phyloP scores from a whole-genome alignment of 208 protist species.

The Trypanosoma congolense region DNA sequence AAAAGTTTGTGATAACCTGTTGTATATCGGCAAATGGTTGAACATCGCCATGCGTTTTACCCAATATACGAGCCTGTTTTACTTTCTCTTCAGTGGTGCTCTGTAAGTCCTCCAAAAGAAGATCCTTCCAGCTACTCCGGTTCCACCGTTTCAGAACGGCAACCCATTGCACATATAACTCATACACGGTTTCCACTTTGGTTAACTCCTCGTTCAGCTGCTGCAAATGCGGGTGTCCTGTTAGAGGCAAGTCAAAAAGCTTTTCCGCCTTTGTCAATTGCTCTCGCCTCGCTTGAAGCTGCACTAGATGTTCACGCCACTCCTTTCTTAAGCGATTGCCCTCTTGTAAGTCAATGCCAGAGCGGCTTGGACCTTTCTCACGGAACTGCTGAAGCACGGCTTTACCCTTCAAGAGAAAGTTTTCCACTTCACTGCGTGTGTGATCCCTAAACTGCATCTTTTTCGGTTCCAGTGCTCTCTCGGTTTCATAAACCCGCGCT shows the following conservation, averaged over 20 bases:
- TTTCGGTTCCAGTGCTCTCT: constrained; percentile 82
- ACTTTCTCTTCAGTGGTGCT: constrained; percentile 91
- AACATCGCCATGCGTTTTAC: constrained; percentile 83
- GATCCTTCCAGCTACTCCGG: constrained; percentile 94
- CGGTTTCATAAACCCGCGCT: constrained; percentile 56
- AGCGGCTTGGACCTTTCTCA: constrained; percentile 74
- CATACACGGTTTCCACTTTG: constrained; percentile 90
- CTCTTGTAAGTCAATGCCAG: constrained; percentile 83
- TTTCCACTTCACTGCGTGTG: constrained; percentile 85
- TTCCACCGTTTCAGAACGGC: constrained; percentile 92
- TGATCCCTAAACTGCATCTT: constrained; percentile 94
- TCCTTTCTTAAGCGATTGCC: constrained; percentile 89
- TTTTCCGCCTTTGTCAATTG: constrained; percentile 94
- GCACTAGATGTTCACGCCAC: constrained; percentile 73
- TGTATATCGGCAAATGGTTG: constrained; percentile 88
- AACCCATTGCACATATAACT: constrained; percentile 92
- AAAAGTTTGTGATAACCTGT: constrained; percentile 93
- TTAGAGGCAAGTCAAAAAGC: constrained; percentile 95
- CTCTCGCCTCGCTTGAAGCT: constrained; percentile 79
- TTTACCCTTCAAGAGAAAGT: constrained; percentile 63
- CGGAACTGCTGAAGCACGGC: constrained; percentile 71
- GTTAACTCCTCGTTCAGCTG: constrained; percentile 90
- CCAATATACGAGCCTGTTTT: constrained; percentile 76
- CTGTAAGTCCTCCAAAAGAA: constrained; percentile 93
- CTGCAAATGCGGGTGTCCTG: constrained; percentile 87